Percentiles rank a stretch among this genome's conserved stretches.
These are phyloP conservation scores for Artomyces pyxidatus DNA, from an alignment of 768 basidiomycete species.

Conservation along the genomic window DNA sequence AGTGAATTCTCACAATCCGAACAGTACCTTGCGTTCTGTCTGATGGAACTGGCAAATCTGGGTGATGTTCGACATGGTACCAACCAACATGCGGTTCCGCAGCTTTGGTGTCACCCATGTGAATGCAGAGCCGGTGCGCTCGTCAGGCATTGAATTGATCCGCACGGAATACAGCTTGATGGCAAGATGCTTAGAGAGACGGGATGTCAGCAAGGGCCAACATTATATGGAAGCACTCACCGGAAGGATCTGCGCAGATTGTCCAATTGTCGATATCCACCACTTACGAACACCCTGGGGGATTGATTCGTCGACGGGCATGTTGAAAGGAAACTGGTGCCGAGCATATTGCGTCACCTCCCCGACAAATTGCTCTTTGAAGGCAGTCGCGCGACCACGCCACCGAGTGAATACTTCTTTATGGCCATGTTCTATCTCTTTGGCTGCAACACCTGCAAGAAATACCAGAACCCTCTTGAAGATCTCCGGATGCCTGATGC, in stretches of 20 bases:
- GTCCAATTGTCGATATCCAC: background rate
- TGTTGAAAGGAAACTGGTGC: background rate
- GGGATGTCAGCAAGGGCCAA: background rate
- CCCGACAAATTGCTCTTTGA: background rate
- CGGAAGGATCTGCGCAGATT: background rate
- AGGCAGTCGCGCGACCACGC: background rate
- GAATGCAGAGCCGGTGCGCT: background rate
- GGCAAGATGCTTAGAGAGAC: background rate
- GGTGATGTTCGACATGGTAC: background rate
- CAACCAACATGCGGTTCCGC: background rate
- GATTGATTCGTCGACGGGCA: background rate
- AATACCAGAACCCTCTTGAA: background rate
- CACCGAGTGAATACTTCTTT: background rate
- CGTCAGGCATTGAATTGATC: background rate
- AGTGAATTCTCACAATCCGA: no score
- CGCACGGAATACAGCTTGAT: background rate
- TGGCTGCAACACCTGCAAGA: background rate
- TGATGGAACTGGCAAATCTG: background rate
- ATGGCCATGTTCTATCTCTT: background rate
- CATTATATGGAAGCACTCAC: background rate
- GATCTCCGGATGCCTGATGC: background rate
- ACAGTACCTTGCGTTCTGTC: background rate
- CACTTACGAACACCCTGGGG: background rate
- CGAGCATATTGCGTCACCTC: background rate
- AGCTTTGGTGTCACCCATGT: background rate